A percentile compares a stretch with the other conserved stretches of the same genome.
These are phyloP conservation scores for Volvox africanus DNA, from an alignment of 139 green algal species.

Conservation along the genomic window DNA sequence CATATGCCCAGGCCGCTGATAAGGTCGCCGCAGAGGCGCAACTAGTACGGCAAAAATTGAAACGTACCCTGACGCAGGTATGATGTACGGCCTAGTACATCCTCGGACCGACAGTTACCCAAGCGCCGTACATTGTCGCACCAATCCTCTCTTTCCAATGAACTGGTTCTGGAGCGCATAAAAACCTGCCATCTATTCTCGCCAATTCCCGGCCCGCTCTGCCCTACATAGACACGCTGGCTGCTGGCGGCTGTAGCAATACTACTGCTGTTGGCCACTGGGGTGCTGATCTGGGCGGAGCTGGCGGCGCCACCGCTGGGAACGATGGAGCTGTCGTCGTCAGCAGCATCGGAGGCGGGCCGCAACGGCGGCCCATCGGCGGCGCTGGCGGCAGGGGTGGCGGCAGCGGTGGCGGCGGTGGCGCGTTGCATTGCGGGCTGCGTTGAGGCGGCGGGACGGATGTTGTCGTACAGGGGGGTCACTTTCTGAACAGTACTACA, in stretches of 20 bases:
- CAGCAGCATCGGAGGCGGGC: background rate
- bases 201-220: too few relatives aligned
- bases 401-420: too few relatives aligned
- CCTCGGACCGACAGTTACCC: too few relatives aligned
- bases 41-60: background rate
- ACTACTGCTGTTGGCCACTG: background rate
- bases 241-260: background rate
- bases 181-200: background rate
- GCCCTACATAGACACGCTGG: background rate
- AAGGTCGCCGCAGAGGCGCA: background rate
- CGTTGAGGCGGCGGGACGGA: too few relatives aligned
- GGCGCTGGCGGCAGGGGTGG: too few relatives aligned
- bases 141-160: too few relatives aligned
- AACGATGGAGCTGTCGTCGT: background rate
- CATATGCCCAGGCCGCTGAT: background rate
- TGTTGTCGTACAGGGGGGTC: too few relatives aligned
- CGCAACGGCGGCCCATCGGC: too few relatives aligned
- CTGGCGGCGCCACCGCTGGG: constrained; percentile 41
- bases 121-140: background rate
- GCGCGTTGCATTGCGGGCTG: too few relatives aligned
- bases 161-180: background rate
- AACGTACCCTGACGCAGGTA: background rate
- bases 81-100: too few relatives aligned
- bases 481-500: too few relatives aligned
- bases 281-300: constrained; percentile 16